phyloP scores from a whole-genome alignment of 768 basidiomycete genomes.

The Xerocomellus amylosporus region DNA sequence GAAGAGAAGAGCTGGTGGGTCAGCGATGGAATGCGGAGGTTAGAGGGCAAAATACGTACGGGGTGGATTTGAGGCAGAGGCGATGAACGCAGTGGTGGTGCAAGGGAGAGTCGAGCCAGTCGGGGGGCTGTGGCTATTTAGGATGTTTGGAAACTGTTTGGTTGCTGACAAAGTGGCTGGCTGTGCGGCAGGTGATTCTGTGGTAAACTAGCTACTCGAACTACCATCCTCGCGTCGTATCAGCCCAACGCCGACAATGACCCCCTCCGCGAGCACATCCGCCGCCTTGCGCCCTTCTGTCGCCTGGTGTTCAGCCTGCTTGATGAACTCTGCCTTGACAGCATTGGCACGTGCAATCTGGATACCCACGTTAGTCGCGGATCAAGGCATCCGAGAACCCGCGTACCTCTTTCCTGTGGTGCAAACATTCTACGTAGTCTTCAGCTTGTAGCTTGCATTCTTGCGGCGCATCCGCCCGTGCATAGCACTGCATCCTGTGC shows the following conservation, averaged over 20 bases:
- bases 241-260: slow-evolving; percentile 71
- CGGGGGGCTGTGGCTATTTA: slow-evolving; percentile 33
- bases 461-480: slow-evolving; percentile 67
- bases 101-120: slow-evolving; percentile 21
- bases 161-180: slow-evolving; percentile 32
- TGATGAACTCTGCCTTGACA: slow-evolving; percentile 69
- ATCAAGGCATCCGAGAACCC: background rate
- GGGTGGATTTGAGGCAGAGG: background rate
- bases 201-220: background rate
- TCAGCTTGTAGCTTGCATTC: slow-evolving; percentile 70
- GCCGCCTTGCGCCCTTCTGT: slow-evolving; percentile 70
- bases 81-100: slow-evolving; percentile 23
- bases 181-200: slow-evolving; percentile 1
- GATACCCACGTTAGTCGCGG: background rate
- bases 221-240: slow-evolving; percentile 46
- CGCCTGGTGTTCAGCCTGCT: slow-evolving; percentile 60
- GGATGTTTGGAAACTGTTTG: slow-evolving; percentile 38
- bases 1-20: background rate
- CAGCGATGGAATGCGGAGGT: background rate
- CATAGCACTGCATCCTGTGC: slow-evolving; percentile 66
- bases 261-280: slow-evolving; percentile 69
- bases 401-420: slow-evolving; percentile 82
- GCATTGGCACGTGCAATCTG: slow-evolving; percentile 66
- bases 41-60: slow-evolving; percentile 9
- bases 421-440: slow-evolving; percentile 91